Evolutionary conservation across 2,329 filamentous ascomycete species (phyloP).

Genomic region (Aspergillus puulaauensis): DNA sequence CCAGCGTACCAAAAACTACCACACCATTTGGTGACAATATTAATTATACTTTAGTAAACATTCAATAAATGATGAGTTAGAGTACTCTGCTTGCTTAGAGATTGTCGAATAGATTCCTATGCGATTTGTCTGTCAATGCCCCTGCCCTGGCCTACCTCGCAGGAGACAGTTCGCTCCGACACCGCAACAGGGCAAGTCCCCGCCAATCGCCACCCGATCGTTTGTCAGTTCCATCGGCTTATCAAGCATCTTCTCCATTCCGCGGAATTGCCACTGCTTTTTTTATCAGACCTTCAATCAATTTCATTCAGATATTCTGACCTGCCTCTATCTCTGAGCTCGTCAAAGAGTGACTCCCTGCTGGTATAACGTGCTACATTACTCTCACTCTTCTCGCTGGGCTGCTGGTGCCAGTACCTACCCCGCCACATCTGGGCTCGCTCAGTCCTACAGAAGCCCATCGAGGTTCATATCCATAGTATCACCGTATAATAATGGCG

Average conservation of each 20-base stretch:
- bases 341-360: not conserved
- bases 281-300: not conserved
- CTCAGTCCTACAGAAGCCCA: not conserved
- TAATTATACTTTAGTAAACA: not conserved
- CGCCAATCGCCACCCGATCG: slow-evolving; percentile 27
- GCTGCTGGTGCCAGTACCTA: not conserved
- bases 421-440: not conserved
- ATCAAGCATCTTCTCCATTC: slow-evolving; percentile 29
- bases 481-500: slow-evolving; percentile 59
- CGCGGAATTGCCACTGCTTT: slow-evolving; percentile 23
- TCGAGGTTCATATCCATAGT: not conserved
- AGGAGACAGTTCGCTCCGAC: slow-evolving; percentile 5
- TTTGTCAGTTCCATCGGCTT: slow-evolving; percentile 32
- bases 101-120: not conserved
- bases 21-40: not conserved
- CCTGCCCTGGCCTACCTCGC: too few species aligned
- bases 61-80: not conserved
- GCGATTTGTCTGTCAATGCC: not conserved
- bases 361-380: not conserved
- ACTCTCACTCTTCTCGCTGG: not conserved
- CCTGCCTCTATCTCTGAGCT: not conserved
- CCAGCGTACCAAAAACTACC: not conserved
- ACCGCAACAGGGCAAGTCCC: slow-evolving; percentile 15
- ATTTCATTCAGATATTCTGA: not conserved
- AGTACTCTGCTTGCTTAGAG: not conserved